Conservation (phyloP, 306 rosid species). For the Rosa lucieae region DNA sequence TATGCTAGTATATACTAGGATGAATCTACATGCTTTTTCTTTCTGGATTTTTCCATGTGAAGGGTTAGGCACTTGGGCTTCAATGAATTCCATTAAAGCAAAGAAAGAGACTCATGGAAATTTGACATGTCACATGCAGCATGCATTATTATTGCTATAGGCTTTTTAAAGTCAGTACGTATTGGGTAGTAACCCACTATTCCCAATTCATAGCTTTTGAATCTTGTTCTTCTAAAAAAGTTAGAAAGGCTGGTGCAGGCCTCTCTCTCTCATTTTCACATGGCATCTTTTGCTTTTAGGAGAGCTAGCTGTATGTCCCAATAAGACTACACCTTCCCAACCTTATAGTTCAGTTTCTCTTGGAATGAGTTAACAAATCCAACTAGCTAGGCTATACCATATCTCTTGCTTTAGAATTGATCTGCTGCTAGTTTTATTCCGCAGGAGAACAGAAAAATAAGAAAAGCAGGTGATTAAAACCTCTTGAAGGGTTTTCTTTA, state of each 20-base stretch:
- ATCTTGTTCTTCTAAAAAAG: constrained; percentile 34
- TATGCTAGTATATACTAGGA: neutral
- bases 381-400: neutral
- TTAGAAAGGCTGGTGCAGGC: constrained; percentile 46
- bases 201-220: constrained; percentile 33
- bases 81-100: constrained; percentile 22
- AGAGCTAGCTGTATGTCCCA: neutral
- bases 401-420: neutral
- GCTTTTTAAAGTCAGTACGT: constrained; percentile 24
- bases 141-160: constrained; percentile 50
- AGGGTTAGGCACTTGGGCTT: constrained; percentile 15
- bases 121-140: constrained; percentile 37
- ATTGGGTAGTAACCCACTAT: constrained; percentile 27
- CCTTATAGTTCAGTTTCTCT: constrained; percentile 8
- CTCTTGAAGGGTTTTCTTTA: neutral
- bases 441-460: neutral
- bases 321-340: neutral
- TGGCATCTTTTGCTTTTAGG: constrained; percentile 50
- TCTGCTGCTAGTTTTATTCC: neutral
- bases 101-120: constrained; percentile 40
- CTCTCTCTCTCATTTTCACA: constrained; percentile 52
- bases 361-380: constrained; percentile 6
- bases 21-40: neutral
- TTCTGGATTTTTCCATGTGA: constrained; percentile 35
- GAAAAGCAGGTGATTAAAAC: neutral